A percentile compares a stretch with the other conserved stretches of the same genome.
Conservation (phyloP, 148 eudicot genomes). For the Rhododendron vialii region DNA sequence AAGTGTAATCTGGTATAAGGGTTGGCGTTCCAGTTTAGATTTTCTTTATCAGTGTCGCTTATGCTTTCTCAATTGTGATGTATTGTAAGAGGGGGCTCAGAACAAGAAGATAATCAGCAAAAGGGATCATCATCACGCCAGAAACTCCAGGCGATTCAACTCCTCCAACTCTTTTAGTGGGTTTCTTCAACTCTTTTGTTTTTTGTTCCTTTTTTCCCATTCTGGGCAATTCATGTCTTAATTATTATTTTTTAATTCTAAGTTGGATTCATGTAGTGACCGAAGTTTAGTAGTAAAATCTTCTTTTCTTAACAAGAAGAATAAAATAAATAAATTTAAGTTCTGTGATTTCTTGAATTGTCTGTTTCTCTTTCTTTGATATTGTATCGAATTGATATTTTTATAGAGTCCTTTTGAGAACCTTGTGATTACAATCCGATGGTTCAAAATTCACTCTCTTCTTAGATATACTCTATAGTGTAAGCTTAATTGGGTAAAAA, state of each 20-base stretch:
- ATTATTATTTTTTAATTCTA: neutral
- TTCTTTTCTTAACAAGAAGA: no score
- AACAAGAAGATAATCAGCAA: neutral
- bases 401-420: neutral
- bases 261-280: no score
- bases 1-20: neutral
- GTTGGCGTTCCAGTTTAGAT: neutral
- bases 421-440: neutral
- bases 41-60: neutral
- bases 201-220: neutral
- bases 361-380: neutral
- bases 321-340: neutral
- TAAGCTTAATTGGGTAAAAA: neutral
- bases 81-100: neutral
- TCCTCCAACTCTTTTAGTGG: neutral
- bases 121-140: neutral
- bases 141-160: neutral
- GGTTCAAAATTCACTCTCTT: neutral
- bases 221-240: neutral
- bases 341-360: neutral
- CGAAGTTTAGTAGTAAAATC: neutral
- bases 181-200: neutral
- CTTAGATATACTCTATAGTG: neutral
- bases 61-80: neutral
- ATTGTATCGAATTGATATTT: neutral